Base-by-base conservation (phyloP, 768 basidiomycete genomes). In the Rhodosporidiobolus odoratus region DNA sequence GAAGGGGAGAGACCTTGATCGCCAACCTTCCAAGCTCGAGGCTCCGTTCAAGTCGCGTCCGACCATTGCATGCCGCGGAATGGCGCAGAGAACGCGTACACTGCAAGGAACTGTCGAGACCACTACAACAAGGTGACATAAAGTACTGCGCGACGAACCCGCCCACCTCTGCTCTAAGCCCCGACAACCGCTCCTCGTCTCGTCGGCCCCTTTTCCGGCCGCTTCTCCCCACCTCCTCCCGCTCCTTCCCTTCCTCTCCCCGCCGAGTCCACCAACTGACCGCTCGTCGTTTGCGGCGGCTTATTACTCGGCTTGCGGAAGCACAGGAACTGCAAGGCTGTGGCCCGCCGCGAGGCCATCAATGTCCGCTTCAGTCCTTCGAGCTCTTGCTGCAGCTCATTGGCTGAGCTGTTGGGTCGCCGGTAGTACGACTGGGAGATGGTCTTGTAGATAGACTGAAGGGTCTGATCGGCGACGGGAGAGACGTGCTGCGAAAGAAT, bases 311-410 rank as follows among this genome's bases (percentile, higher is more conserved):
- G 65, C 27, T 62, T 32, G 5, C 70, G 61, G 62, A 73, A 73
- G 59, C 95, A 98, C 78, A 97, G 81, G 75, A 96, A 98, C 78
- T 96, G 92, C 64, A 96, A 89, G 10, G 90, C 91, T 9, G 96
- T 98, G 59, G 92, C 90, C 62, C 90, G 84, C 53, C 93, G 85
- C 34, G 91, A 89, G 69, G 95, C 92, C 48, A 87, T 87, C 65
- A 98, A 81, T 32, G 89, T 92, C 82, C 88, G 89, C 83, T 94
- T 94, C 65, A 99, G 89, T 16, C 88, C 87, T 76, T 97, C 92
- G 62, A 99, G 83, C 77, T 92, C 89, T 27, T 82, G 82, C 79
- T 97, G 92, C 66, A 97, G 81, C 77, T 91, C 91, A 79, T 89
- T 89, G 74, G 91, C 89, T n/a, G 72, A 78, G 45, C 90, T 91